Percentiles rank a stretch among this genome's conserved stretches.
phyloP scores from a whole-genome alignment of 495 filamentous ascomycete genomes.

The Lepidopterella palustris region DNA sequence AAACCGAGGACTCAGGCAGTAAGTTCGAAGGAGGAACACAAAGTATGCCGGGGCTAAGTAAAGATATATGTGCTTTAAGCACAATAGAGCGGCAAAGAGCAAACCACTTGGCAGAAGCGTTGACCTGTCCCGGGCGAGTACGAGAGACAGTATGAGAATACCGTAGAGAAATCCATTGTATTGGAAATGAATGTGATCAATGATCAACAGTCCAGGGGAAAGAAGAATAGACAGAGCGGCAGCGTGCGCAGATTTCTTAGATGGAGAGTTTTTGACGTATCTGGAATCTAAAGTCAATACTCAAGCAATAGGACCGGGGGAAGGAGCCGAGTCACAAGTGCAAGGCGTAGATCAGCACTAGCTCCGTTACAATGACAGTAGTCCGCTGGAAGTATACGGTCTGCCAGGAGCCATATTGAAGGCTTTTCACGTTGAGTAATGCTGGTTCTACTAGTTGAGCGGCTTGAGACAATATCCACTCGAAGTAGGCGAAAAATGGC shows the following conservation, averaged over 20 bases:
- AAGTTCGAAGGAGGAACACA: constrained; percentile 76
- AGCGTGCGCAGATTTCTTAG: constrained; percentile 75
- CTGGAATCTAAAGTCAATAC: constrained; percentile 37
- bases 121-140: constrained; percentile 69
- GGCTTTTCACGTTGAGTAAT: constrained; percentile 75
- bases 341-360: constrained; percentile 79
- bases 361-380: constrained; percentile 81
- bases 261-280: constrained; percentile 63
- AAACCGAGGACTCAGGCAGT: constrained; percentile 77
- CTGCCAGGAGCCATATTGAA: constrained; percentile 82
- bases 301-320: not conserved
- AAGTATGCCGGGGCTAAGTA: constrained; percentile 97
- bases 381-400: constrained; percentile 88
- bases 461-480: constrained; percentile 82
- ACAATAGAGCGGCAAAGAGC: constrained; percentile 75
- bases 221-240: constrained; percentile 84
- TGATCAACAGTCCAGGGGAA: constrained; percentile 89
- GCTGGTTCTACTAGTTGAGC: constrained; percentile 69
- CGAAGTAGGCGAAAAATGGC: constrained; percentile 94
- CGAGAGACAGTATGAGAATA: constrained; percentile 74
- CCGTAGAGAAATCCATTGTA: constrained; percentile 98
- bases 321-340: constrained; percentile 50
- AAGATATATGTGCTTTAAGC: constrained; percentile 96
- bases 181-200: constrained; percentile 98
- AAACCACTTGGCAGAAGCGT: constrained; percentile 72